Evolutionary conservation across 768 basidiomycete genomes (phyloP), one percentile per base, ranked within the genome.

Genomic region (Suillus placidus): DNA sequence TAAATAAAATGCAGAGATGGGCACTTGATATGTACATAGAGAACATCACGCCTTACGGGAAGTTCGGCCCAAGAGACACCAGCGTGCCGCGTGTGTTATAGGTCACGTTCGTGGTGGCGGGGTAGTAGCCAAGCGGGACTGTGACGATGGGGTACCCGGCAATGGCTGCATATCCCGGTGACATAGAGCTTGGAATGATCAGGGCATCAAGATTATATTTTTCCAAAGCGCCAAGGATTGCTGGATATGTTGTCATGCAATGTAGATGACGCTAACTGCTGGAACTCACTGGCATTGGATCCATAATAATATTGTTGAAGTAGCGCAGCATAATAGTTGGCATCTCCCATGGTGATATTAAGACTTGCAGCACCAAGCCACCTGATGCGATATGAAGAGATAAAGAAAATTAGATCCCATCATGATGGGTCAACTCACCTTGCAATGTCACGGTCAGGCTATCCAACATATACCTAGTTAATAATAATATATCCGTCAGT

Each of bases 121-220:
- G 85, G 66, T 83, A 84, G 71, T 87, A 88, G 0, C 87, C 87
- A 2, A 89, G 80, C 1, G 88, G 88, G 12, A 89, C 88, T 71
- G 54, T 35, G n/a, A 89, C 78, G 62, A 89, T 86, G 3, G 89
- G 88, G 68, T 88, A 89, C 6, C 88, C 89, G 3, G 86, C 86
- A 62, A 89, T 73, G 0, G 78, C 76, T 3, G 78, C 76, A 47
- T 75, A 71, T 43, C 74, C 74, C 70, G 62, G 42, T 13, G 52
- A 37, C 35, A 57, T 38, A 23, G 18, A 38, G 23, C 32, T 20
- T 8, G 87, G 87, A 9, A 87, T 71, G 26, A 88, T 78, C 6
- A 88, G 67, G 0, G 87, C 87, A 62, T 88, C 83, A 0, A 88
- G 73, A 5, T 82, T 77, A 66, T 81, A 75, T 51, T 76, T 67